Evolutionary conservation across 495 filamentous ascomycete genomes (phyloP).

Genomic region (Neurospora hispaniola): DNA sequence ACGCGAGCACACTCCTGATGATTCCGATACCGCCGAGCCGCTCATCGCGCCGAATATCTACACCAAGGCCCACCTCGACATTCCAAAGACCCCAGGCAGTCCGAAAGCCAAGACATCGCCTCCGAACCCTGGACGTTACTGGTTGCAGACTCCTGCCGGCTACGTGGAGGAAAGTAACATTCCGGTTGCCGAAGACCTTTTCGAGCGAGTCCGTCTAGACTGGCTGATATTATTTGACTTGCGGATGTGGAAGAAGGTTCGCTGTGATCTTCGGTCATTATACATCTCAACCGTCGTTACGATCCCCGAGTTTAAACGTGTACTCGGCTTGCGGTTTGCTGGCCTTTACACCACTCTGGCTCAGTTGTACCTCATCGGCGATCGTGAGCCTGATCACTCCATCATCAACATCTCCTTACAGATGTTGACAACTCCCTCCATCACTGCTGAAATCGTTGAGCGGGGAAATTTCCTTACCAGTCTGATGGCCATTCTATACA

Average conservation of each 20-base stretch:
- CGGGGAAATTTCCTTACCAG: constrained; percentile 95
- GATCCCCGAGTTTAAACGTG: constrained; percentile 91
- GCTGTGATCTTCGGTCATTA: constrained; percentile 80
- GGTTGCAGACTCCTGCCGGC: constrained; percentile 67
- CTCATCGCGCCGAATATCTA: constrained; percentile 45
- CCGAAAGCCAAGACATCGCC: constrained; percentile 20
- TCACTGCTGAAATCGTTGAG: constrained; percentile 86
- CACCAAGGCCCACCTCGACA: constrained; percentile 42
- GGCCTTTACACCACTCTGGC: constrained; percentile 88
- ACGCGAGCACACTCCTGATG: constrained; percentile 46
- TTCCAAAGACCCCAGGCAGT: constrained; percentile 45
- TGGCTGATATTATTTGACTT: constrained; percentile 96
- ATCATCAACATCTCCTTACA: constrained; percentile 96
- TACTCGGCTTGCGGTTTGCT: constrained; percentile 84
- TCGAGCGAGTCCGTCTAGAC: constrained; percentile 80
- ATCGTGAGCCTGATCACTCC: constrained; percentile 93
- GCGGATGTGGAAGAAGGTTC: constrained; percentile 89
- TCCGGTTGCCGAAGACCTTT: constrained; percentile 71
- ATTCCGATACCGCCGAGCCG: constrained; percentile 48
- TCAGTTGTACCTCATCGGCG: constrained; percentile 91
- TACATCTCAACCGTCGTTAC: constrained; percentile 95
- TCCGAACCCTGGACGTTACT: constrained; percentile 59
- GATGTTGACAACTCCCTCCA: constrained; percentile 92
- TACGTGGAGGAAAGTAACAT: constrained; percentile 47
- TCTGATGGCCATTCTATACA: constrained; percentile 92